phyloP scores from a whole-genome alignment of 768 basidiomycete genomes.

The Tulasnella sp. region DNA sequence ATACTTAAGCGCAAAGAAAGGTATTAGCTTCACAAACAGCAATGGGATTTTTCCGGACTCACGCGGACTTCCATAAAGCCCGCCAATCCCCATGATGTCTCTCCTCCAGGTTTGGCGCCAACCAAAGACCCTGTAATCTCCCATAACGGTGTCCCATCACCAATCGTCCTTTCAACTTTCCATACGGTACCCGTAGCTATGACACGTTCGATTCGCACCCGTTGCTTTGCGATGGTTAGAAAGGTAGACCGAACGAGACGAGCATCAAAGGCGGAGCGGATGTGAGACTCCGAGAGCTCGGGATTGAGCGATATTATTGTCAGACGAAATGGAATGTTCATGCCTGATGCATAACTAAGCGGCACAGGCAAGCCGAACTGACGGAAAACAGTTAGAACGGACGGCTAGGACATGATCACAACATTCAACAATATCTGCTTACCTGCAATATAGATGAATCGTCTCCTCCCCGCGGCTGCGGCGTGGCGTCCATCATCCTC shows the following conservation, averaged over 20 bases:
- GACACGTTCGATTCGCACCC: not conserved
- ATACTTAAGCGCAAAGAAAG: not conserved
- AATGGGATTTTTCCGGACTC: not conserved
- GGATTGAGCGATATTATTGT: not conserved
- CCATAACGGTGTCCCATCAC: not conserved
- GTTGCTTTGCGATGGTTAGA: not conserved
- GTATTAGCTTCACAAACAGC: not conserved
- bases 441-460: not conserved
- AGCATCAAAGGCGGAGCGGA: not conserved
- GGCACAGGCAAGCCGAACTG: conserved; percentile 18
- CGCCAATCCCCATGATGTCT: not conserved
- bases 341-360: not conserved
- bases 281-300: not conserved
- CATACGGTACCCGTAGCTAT: not conserved
- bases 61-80: not conserved
- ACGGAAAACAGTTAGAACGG: not conserved
- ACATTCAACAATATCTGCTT: not conserved
- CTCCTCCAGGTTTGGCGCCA: not conserved
- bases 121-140: not conserved
- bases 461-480: not conserved
- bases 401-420: not conserved
- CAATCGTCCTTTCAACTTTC: not conserved
- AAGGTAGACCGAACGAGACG: not conserved
- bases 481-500: not conserved
- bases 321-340: not conserved